phyloP scores from a whole-genome alignment of 2,329 filamentous ascomycete genomes.

The Penicillium corylophilum region DNA sequence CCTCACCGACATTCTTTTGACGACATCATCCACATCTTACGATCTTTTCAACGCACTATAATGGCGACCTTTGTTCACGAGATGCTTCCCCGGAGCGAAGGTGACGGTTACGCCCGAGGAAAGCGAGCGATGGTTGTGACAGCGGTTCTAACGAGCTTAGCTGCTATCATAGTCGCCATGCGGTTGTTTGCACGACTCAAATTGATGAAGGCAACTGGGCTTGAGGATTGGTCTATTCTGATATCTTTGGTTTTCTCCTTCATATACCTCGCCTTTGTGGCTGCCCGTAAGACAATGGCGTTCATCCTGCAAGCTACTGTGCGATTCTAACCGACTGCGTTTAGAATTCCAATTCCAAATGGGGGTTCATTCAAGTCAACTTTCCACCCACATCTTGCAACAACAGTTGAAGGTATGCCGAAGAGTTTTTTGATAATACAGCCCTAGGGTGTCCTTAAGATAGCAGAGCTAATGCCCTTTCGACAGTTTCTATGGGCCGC shows the following conservation, averaged over 20 bases:
- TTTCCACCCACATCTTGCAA: conserved; percentile 18
- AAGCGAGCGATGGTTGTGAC: conserved; percentile 32
- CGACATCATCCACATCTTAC: background rate
- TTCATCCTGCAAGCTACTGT: background rate
- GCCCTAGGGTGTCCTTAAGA: background rate
- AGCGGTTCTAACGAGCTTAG: conserved; percentile 28
- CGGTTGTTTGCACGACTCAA: conserved; percentile 29
- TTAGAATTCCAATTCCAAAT: conserved; percentile 30
- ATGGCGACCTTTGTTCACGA: conserved; percentile 19
- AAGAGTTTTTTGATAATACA: background rate
- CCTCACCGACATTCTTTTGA: conserved; percentile 15
- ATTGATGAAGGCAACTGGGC: conserved; percentile 33
- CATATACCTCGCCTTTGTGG: conserved; percentile 30
- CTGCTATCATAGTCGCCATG: conserved; percentile 28
- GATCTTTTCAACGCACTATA: background rate
- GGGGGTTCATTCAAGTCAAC: conserved; percentile 21
- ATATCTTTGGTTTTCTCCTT: conserved; percentile 27
- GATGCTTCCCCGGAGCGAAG: conserved; percentile 17
- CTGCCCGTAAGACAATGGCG: conserved; percentile 26
- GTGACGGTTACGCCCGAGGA: conserved; percentile 24
- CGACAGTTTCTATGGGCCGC: conserved; percentile 31
- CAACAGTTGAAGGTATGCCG: conserved; percentile 28
- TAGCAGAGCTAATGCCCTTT: background rate
- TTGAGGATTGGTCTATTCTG: conserved; percentile 35
- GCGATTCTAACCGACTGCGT: conserved; percentile 4